Evolutionary conservation across 176 grass and related monocot species (phyloP).

Genomic region (Eleusine indica): DNA sequence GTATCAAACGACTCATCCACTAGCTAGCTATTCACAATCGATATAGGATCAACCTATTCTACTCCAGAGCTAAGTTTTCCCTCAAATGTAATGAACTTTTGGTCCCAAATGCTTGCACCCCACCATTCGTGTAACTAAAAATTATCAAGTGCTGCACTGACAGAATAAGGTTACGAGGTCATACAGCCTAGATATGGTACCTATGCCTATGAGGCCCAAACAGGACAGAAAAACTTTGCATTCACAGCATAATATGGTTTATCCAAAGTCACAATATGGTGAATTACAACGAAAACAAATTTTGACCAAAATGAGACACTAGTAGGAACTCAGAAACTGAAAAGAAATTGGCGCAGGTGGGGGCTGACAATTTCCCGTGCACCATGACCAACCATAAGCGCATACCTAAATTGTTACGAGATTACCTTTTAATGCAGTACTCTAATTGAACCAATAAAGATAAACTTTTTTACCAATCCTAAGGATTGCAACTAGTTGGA

Average conservation of each 20-base stretch:
- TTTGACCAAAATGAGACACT: constrained; percentile 16
- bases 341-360: background rate
- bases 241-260: background rate
- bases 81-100: background rate
- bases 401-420: background rate
- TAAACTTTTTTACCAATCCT: background rate
- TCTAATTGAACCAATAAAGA: background rate
- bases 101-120: background rate
- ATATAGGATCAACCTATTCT: constrained; percentile 26
- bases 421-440: background rate
- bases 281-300: constrained; percentile 1
- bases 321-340: background rate
- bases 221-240: background rate
- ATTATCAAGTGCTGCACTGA: background rate
- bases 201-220: background rate
- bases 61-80: background rate
- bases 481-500: background rate
- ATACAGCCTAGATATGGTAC: constrained; percentile 10
- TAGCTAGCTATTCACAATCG: background rate
- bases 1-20: background rate
- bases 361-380: background rate
- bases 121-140: constrained; percentile 9
- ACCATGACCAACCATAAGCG: background rate
- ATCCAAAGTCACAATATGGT: background rate
- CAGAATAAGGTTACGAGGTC: background rate